Percentiles rank a stretch among this genome's conserved stretches.
Evolutionary conservation across 78 protist species (phyloP).

Genomic region (Protostelium mycophagum): DNA sequence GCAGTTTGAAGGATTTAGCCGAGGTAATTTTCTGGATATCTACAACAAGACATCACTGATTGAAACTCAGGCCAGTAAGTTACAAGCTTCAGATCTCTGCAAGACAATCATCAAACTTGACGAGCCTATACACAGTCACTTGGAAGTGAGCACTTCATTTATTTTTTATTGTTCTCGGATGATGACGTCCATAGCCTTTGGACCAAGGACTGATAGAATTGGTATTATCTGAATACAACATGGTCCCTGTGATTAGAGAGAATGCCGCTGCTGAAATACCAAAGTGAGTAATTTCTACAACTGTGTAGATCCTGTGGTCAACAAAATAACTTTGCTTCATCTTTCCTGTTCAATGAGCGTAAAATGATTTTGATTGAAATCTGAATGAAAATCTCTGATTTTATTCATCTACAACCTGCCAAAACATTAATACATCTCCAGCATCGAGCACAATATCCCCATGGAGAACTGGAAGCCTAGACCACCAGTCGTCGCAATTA

Average conservation of each 20-base stretch:
- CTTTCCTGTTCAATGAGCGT: too few species aligned
- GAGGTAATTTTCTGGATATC: neutral
- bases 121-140: neutral
- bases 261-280: neutral
- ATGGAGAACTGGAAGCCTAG: neutral
- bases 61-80: neutral
- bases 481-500: conserved; percentile 88
- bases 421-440: too few species aligned
- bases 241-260: neutral
- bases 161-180: too few species aligned
- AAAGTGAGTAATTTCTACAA: neutral
- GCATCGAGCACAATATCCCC: neutral
- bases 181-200: neutral
- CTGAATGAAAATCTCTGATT: too few species aligned
- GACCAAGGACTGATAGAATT: neutral
- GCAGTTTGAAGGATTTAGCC: neutral
- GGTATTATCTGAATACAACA: neutral
- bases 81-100: neutral
- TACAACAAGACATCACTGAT: neutral
- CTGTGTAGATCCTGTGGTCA: too few species aligned
- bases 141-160: neutral
- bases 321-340: too few species aligned
- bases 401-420: too few species aligned
- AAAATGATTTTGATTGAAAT: too few species aligned
- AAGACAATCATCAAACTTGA: neutral